phyloP scores from a whole-genome alignment of 1,284 basidiomycete genomes.

The Moesziomyces parantarcticus region DNA sequence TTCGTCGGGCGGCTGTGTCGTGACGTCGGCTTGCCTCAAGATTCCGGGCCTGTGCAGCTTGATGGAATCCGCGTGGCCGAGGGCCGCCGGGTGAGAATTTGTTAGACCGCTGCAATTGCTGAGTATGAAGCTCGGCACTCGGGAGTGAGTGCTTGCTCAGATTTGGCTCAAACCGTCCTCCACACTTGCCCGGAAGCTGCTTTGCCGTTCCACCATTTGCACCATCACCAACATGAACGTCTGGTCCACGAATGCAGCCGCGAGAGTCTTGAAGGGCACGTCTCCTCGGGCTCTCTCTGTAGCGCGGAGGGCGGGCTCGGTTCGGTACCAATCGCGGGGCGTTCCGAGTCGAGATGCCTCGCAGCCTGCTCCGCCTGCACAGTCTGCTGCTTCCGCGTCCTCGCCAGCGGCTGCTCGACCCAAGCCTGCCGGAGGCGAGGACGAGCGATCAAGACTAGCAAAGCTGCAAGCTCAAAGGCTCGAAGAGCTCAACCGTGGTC shows the following conservation, averaged over 20 bases:
- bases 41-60: no score
- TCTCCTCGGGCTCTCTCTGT: background rate
- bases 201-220: background rate
- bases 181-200: background rate
- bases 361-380: constrained; percentile 12
- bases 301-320: no score
- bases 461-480: constrained; percentile 31
- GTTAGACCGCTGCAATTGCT: background rate
- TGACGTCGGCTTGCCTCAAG: background rate
- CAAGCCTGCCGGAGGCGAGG: background rate
- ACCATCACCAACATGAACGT: background rate
- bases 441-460: constrained; percentile 23
- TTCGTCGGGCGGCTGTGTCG: background rate
- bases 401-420: background rate
- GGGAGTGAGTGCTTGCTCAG: background rate
- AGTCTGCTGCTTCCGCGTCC: constrained; percentile 2
- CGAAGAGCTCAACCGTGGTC: constrained; percentile 32
- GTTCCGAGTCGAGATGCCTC: constrained; percentile 11
- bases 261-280: background rate
- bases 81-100: no score
- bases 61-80: no score
- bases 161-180: background rate
- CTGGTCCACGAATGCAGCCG: background rate
- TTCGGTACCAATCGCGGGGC: constrained; percentile 2
- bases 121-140: background rate